Evolutionary conservation across 352 stramenopile species (phyloP).

Genomic region (Hyaloperonospora brassicae): DNA sequence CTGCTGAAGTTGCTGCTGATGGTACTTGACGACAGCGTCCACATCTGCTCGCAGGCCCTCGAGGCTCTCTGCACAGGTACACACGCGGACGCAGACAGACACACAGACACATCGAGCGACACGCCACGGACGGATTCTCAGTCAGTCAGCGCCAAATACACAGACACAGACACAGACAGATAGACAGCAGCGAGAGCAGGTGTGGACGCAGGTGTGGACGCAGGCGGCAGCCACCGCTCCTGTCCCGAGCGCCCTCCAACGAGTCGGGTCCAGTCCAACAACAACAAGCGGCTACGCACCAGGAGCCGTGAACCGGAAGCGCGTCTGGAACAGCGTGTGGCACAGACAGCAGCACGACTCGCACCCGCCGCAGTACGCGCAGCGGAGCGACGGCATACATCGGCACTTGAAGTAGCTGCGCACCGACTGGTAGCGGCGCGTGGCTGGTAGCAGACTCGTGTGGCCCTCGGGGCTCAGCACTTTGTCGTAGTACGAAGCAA

Average conservation of each 20-base stretch:
- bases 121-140: too few species aligned
- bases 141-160: too few species aligned
- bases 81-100: not conserved
- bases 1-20: conserved; percentile 33
- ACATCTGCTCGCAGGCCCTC: conserved; percentile 34
- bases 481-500: conserved; percentile 58
- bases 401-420: conserved; percentile 69
- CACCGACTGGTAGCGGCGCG: conserved; percentile 54
- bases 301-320: conserved; percentile 64
- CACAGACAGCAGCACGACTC: conserved; percentile 77
- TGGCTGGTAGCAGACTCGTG: conserved; percentile 53
- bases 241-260: too few species aligned
- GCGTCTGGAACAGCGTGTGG: conserved; percentile 81
- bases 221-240: too few species aligned
- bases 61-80: conserved; percentile 28
- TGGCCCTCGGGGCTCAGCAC: conserved; percentile 67
- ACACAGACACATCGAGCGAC: too few species aligned
- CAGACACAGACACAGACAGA: too few species aligned
- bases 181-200: too few species aligned
- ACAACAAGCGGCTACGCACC: conserved; percentile 29
- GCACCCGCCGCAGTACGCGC: conserved; percentile 63
- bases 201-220: too few species aligned
- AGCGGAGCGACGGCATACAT: conserved; percentile 51
- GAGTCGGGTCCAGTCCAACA: too few species aligned
- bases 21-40: conserved; percentile 36